These are phyloP conservation scores for Chaetomium globosum DNA, from an alignment of 2,329 filamentous ascomycete species.

Conservation along the genomic window DNA sequence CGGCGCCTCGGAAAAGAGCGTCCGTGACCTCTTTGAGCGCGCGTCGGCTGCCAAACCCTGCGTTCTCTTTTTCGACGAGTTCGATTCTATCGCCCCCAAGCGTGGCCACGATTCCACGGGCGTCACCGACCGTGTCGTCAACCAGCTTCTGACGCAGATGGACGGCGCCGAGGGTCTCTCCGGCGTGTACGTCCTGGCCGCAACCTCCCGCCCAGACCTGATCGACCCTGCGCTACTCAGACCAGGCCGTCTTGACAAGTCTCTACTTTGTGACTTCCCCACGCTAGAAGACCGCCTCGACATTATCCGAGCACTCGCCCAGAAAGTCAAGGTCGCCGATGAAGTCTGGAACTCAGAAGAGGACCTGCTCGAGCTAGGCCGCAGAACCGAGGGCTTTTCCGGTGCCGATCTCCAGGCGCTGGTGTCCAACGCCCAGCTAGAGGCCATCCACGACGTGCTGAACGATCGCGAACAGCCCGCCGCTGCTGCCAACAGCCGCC, in stretches of 20 bases:
- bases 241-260: conserved; percentile 92
- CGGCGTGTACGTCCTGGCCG: conserved; percentile 94
- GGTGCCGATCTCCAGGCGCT: conserved; percentile 94
- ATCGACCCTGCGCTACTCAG: conserved; percentile 92
- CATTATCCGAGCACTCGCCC: conserved; percentile 81
- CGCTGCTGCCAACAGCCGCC: conserved; percentile 34
- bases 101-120: conserved; percentile 95
- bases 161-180: conserved; percentile 94
- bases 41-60: conserved; percentile 89
- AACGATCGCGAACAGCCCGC: conserved; percentile 54
- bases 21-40: conserved; percentile 91
- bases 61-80: conserved; percentile 97
- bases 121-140: conserved; percentile 97
- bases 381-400: conserved; percentile 82
- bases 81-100: conserved; percentile 96
- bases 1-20: conserved; percentile 92
- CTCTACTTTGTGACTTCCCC: conserved; percentile 87
- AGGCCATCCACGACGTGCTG: conserved; percentile 93
- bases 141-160: conserved; percentile 98
- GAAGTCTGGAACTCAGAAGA: conserved; percentile 61
- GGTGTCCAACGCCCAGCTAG: conserved; percentile 93
- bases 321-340: conserved; percentile 73
- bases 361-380: conserved; percentile 72
- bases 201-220: conserved; percentile 87
- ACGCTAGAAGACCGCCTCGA: conserved; percentile 78